phyloP scores from a whole-genome alignment of 2,329 filamentous ascomycete genomes.

The Exophiala xenobiotica region DNA sequence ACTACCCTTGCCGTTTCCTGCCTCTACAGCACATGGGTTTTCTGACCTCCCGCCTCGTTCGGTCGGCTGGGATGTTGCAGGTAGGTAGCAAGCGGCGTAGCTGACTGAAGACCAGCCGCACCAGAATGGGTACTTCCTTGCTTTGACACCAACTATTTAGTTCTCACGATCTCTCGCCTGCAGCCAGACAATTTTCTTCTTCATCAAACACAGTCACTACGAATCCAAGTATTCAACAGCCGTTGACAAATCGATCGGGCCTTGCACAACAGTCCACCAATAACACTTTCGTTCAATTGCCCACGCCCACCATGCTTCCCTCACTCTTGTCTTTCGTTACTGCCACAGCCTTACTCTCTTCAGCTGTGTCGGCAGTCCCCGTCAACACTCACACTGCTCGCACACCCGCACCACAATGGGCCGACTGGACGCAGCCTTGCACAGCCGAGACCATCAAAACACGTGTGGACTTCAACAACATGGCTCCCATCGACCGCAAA shows the following conservation, averaged over 20 bases:
- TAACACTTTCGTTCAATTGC: constrained; percentile 5
- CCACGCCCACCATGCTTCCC: constrained; percentile 18
- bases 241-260: neutral
- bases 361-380: constrained; percentile 13
- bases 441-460: constrained; percentile 18
- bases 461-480: constrained; percentile 27
- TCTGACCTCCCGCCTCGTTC: neutral
- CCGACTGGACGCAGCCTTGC: constrained; percentile 8
- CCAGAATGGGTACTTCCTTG: neutral
- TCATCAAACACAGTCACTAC: constrained; percentile 3
- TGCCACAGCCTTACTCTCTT: constrained; percentile 15
- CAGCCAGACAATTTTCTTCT: neutral
- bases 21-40: neutral
- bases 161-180: neutral
- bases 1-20: neutral
- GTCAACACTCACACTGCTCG: constrained; percentile 6
- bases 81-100: neutral
- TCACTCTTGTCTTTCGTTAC: constrained; percentile 22
- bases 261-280: neutral
- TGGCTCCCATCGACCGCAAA: constrained; percentile 30
- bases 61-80: neutral
- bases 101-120: neutral
- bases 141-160: constrained; percentile 1
- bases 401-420: constrained; percentile 9
- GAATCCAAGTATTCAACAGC: neutral